A percentile compares a stretch with the other conserved stretches of the same genome.
Evolutionary conservation across 768 basidiomycete genomes (phyloP).

Genomic region (Kondoa malvinella): DNA sequence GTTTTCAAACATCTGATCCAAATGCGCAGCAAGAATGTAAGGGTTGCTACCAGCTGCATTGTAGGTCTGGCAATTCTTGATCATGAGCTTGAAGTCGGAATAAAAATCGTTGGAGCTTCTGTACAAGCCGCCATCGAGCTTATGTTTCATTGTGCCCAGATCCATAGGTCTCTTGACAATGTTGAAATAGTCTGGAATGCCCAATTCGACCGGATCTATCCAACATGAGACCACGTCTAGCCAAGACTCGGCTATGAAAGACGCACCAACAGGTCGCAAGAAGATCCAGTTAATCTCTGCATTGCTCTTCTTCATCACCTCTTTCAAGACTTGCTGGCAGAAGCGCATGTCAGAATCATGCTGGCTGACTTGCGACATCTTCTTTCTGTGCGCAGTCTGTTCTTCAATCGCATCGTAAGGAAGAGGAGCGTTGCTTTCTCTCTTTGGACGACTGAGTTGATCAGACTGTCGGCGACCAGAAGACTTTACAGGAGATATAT

Average conservation of each 20-base stretch:
- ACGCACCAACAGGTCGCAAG: conserved; percentile 82
- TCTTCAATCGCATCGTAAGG: conserved; percentile 42
- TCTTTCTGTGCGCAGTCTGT: conserved; percentile 25
- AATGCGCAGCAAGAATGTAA: conserved; percentile 62
- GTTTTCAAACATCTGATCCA: conserved; percentile 77
- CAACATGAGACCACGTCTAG: background rate
- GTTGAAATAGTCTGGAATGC: conserved; percentile 68
- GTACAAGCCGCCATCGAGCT: conserved; percentile 64
- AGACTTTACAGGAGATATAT: background rate
- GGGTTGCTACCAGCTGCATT: conserved; percentile 79
- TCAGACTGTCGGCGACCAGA: background rate
- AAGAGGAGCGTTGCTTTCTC: conserved; percentile 88
- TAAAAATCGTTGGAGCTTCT: conserved; percentile 60
- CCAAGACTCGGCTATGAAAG: conserved; percentile 5
- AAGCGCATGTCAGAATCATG: conserved; percentile 34
- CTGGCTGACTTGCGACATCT: conserved; percentile 48
- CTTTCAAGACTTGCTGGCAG: conserved; percentile 55
- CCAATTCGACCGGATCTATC: conserved; percentile 57
- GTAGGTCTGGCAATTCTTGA: conserved; percentile 80
- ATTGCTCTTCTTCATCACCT: conserved; percentile 64
- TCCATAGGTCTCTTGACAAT: conserved; percentile 94
- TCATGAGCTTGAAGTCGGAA: conserved; percentile 84
- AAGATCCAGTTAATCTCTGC: conserved; percentile 59
- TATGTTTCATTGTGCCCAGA: conserved; percentile 66
- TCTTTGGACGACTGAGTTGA: conserved; percentile 54